These are phyloP conservation scores for Phytophthora litchii DNA, from an alignment of 352 stramenopile genomes.

Conservation along the genomic window DNA sequence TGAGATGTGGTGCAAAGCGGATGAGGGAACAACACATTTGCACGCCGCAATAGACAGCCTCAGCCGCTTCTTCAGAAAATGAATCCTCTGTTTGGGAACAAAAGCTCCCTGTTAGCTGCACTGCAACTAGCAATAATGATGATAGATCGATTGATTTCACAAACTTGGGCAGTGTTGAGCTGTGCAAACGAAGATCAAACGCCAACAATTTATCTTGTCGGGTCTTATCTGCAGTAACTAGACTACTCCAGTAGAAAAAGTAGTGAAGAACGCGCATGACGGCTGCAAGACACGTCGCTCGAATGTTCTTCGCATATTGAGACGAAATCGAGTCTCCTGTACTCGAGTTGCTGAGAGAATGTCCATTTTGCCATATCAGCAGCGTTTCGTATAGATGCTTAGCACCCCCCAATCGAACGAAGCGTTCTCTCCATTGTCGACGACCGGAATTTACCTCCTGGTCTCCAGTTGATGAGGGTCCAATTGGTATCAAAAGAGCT, in stretches of 20 bases:
- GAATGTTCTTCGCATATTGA: constrained; percentile 46
- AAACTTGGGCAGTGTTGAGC: constrained; percentile 43
- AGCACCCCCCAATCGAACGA: constrained; percentile 65
- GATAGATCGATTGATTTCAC: constrained; percentile 33
- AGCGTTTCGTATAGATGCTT: constrained; percentile 52
- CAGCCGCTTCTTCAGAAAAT: constrained; percentile 36
- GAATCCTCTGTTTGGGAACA: not conserved
- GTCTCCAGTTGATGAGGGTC: constrained; percentile 1
- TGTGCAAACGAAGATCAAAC: constrained; percentile 43
- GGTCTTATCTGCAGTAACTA: not conserved
- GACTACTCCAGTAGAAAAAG: constrained; percentile 42
- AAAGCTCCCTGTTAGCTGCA: constrained; percentile 13
- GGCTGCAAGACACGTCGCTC: constrained; percentile 53
- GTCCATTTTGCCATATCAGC: constrained; percentile 28
- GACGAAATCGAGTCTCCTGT: constrained; percentile 6
- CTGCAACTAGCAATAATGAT: constrained; percentile 16
- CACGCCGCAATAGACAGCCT: constrained; percentile 27
- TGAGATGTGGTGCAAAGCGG: constrained; percentile 20
- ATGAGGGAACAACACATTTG: constrained; percentile 37
- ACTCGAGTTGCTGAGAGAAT: not conserved
- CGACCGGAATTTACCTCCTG: constrained; percentile 46
- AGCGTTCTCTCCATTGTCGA: constrained; percentile 80
- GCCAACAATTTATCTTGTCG: constrained; percentile 2
- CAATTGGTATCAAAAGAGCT: constrained; percentile 59
- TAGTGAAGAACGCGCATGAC: constrained; percentile 54